Percentiles rank a stretch among this genome's conserved stretches.
Conservation (phyloP, 108 stramenopile genomes). For the Skeletonema tropicum region DNA sequence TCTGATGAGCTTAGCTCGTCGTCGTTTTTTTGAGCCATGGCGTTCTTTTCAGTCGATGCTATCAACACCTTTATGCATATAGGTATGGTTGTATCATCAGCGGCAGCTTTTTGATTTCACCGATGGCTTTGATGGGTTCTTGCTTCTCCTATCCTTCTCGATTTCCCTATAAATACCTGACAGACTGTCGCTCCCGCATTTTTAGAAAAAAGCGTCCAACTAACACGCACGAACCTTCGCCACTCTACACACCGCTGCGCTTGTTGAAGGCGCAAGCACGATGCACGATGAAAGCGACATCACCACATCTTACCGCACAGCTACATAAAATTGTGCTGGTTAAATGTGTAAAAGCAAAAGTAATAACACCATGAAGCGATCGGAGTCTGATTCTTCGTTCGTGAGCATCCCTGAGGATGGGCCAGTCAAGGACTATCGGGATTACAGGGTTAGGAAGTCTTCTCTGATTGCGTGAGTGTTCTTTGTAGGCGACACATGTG, state of each 20-base stretch:
- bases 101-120: too few relatives aligned
- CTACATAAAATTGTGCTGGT: too few relatives aligned
- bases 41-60: neutral
- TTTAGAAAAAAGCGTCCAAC: neutral
- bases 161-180: neutral
- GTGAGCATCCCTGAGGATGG: slow-evolving; percentile 51
- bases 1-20: slow-evolving; percentile 10
- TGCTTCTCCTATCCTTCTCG: neutral
- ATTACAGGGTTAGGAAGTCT: slow-evolving; percentile 52
- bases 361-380: slow-evolving; percentile 26
- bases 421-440: slow-evolving; percentile 47
- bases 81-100: too few relatives aligned
- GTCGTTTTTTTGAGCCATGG: slow-evolving; percentile 7
- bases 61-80: too few relatives aligned
- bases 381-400: slow-evolving; percentile 42
- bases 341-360: neutral
- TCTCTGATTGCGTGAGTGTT: slow-evolving; percentile 48
- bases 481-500: neutral
- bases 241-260: too few relatives aligned
- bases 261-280: too few relatives aligned
- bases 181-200: neutral
- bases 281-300: too few relatives aligned
- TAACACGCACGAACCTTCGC: neutral
- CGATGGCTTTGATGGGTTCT: too few relatives aligned
- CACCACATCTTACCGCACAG: too few relatives aligned